Evolutionary conservation across 2,329 filamentous ascomycete species (phyloP), one percentile per base, ranked within the genome.

Genomic region (Colletotrichum sublineola): DNA sequence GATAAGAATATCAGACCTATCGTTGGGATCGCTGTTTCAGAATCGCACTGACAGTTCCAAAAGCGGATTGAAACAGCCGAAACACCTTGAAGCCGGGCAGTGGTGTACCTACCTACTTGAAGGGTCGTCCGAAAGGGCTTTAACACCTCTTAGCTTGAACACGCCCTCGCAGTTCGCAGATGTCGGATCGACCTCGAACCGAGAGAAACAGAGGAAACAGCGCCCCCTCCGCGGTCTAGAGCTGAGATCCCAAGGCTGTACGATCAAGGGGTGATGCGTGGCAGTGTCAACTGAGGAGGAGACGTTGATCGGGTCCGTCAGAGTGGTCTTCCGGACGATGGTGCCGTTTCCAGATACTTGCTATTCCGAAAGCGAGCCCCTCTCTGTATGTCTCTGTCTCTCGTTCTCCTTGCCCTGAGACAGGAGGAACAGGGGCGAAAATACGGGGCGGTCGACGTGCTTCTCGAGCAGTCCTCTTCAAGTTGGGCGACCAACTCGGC

Each of bases 51-150:
- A 81, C 79, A 76, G 75, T 77, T 77, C 76, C 75, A 71, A 77
- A 78, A 75, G 77, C 76, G 75, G 77, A 79, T 81, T 80, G 79
- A 83, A 82, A 82, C 81, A 77, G 77, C 79, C 81, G 79, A 83
- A 82, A 83, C 81, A 79, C 78, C 77, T 75, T 74, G 71, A 77
- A 78, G 78, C 77, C 77, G 77, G 78, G 77, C 76, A 76, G 74
- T 73, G 72, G 70, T 77, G 74, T 74, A 68, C 6, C 6, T 38
- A 38, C 36, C 67, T 24, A 24, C 24, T 74, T 75, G 75, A 74
- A 73, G 73, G 68, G 74, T 73, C 72, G 68, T 73, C 71, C 65
- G 75, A 71, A 75, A 69, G 60, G 63, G 65, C 68, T 73, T 50
- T 58, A 71, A 75, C 74, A 75, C 74, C 74, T 73, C 75, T 77